Percentiles rank a stretch among this genome's conserved stretches.
Conservation (phyloP, 2,329 filamentous ascomycete species). For the Trichoderma asperellum region DNA sequence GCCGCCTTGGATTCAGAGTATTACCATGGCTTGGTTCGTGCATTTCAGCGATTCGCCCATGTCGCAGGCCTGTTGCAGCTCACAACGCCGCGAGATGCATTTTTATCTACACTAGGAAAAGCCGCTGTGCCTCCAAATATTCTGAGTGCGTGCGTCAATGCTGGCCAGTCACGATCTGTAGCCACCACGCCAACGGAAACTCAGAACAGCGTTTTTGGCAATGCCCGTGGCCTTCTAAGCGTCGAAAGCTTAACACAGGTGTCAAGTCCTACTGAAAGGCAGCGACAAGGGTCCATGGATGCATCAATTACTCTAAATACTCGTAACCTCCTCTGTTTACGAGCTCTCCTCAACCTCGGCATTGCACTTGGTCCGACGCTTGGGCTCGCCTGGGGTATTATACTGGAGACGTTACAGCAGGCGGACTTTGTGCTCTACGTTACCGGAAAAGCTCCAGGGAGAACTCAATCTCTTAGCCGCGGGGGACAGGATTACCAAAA, state of each 20-base stretch:
- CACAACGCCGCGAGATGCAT: constrained; percentile 85
- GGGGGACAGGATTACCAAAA: constrained; percentile 49
- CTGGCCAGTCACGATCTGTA: constrained; percentile 48
- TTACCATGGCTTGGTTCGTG: constrained; percentile 87
- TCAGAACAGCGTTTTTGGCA: constrained; percentile 64
- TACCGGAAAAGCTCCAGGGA: constrained; percentile 58
- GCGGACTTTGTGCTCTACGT: constrained; percentile 84
- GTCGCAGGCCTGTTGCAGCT: constrained; percentile 88
- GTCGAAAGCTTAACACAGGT: constrained; percentile 70
- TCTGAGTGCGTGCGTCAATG: constrained; percentile 62
- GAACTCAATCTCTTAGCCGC: constrained; percentile 53
- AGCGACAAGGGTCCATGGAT: constrained; percentile 64
- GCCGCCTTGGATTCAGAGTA: constrained; percentile 90
- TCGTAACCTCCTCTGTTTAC: constrained; percentile 84
- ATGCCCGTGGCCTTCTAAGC: constrained; percentile 72
- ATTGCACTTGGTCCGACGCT: constrained; percentile 92
- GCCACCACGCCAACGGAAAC: constrained; percentile 54
- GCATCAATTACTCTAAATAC: constrained; percentile 69
- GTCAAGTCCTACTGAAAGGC: constrained; percentile 60
- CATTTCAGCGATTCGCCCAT: constrained; percentile 94
- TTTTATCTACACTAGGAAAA: constrained; percentile 91
- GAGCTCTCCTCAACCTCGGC: constrained; percentile 90
- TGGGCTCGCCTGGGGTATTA: constrained; percentile 82
- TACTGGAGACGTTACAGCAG: constrained; percentile 89
- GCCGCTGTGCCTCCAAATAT: constrained; percentile 86